Conservation (phyloP, 2,329 filamentous ascomycete species). For the Paracorniculantispora psalliotae region DNA sequence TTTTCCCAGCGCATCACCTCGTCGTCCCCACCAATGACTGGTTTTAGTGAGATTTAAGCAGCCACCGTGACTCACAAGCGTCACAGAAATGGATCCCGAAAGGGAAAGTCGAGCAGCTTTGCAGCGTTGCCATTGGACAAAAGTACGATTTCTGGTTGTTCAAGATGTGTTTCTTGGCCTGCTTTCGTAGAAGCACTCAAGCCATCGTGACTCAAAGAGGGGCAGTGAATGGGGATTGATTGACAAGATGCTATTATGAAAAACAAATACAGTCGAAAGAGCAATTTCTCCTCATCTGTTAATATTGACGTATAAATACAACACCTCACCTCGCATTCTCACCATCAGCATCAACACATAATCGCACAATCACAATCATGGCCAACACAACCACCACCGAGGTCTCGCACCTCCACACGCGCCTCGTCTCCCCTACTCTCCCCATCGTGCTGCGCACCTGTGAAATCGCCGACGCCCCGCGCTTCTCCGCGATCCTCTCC, state of each 20-base stretch:
- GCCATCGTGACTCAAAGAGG: background rate
- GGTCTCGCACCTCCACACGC: slow-evolving; percentile 20
- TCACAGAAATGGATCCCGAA: background rate
- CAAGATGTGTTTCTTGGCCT: background rate
- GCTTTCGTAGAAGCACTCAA: background rate
- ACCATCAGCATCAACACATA: background rate
- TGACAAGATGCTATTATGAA: background rate
- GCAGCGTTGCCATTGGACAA: background rate
- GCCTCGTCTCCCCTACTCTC: slow-evolving; percentile 19
- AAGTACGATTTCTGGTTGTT: background rate
- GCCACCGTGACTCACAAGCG: slow-evolving; percentile 11
- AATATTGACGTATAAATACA: background rate
- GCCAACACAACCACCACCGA: slow-evolving; percentile 8
- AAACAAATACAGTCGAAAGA: background rate
- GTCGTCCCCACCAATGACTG: slow-evolving; percentile 5
- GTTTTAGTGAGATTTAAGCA: slow-evolving; percentile 8
- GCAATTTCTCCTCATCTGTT: background rate
- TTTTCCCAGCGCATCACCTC: background rate
- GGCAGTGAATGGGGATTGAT: background rate
- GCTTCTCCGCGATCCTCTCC: slow-evolving; percentile 23
- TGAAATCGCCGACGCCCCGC: slow-evolving; percentile 18
- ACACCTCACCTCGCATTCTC: background rate
- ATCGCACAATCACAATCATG: slow-evolving; percentile 4
- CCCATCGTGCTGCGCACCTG: slow-evolving; percentile 24
- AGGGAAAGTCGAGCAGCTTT: background rate